A percentile compares a stretch with the other conserved stretches of the same genome.
These are phyloP conservation scores for Daldinia concentrica DNA, from an alignment of 495 filamentous ascomycete species.

Conservation along the genomic window DNA sequence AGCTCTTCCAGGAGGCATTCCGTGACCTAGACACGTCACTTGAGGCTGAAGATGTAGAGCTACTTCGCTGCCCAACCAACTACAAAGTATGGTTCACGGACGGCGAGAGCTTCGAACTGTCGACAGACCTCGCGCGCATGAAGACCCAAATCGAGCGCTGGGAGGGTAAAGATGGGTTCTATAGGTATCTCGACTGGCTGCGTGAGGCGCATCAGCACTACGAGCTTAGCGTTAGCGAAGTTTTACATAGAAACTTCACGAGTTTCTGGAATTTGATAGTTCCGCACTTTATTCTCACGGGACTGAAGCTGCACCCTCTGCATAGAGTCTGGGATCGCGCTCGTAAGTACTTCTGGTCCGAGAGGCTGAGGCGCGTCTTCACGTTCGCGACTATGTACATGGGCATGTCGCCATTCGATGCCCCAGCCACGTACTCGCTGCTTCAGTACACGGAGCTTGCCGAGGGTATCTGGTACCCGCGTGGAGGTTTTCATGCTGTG, in stretches of 20 bases:
- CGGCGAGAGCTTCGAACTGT: slow-evolving; percentile 65
- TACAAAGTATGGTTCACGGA: slow-evolving; percentile 75
- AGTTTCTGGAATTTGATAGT: slow-evolving; percentile 60
- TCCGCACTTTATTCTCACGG: slow-evolving; percentile 59
- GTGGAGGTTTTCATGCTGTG: slow-evolving; percentile 71
- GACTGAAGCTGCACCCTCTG: slow-evolving; percentile 69
- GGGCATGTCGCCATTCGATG: slow-evolving; percentile 78
- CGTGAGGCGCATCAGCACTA: slow-evolving; percentile 71
- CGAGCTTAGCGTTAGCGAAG: slow-evolving; percentile 66
- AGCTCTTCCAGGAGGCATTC: slow-evolving; percentile 70
- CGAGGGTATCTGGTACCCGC: slow-evolving; percentile 78
- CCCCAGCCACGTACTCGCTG: slow-evolving; percentile 74
- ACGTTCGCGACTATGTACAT: slow-evolving; percentile 83
- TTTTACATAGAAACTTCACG: slow-evolving; percentile 71
- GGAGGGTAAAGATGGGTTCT: slow-evolving; percentile 72
- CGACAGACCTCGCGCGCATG: slow-evolving; percentile 68
- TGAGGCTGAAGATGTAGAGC: slow-evolving; percentile 65
- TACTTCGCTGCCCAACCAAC: slow-evolving; percentile 75
- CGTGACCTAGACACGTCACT: slow-evolving; percentile 69
- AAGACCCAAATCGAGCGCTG: slow-evolving; percentile 72
- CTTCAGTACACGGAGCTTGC: slow-evolving; percentile 77
- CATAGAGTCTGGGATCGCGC: slow-evolving; percentile 69
- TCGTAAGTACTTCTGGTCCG: slow-evolving; percentile 70
- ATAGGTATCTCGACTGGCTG: slow-evolving; percentile 68
- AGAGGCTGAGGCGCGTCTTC: slow-evolving; percentile 70